Evolutionary conservation across 1,284 basidiomycete genomes (phyloP), one percentile per base, ranked within the genome.

Genomic region (Ustilago loliicola): DNA sequence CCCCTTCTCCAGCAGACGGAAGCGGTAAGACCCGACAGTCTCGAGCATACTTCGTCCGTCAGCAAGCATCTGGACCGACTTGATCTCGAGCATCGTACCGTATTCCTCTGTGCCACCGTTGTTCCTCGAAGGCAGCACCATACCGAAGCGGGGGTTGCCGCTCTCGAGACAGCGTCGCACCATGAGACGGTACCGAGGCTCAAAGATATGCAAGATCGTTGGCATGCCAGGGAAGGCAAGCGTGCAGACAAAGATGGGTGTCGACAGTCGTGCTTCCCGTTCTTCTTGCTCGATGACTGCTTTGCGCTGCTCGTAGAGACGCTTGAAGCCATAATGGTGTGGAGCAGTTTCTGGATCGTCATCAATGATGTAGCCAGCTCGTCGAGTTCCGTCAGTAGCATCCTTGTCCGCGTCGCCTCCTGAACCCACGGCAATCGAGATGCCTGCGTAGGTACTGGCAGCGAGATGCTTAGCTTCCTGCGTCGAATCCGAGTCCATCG

Each of bases 11-110:
- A 96, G 87, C 72, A 97, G 89, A 56, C 93, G 90, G 87, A 98
- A 98, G 13, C 96, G 91, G 85, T 91, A 91, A 7, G 91, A 90
- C 1, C 95, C 95, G 86, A 91, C 90, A 0, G 94, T 93, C 87
- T 96, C 93, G 38, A 97, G 92, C 88, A 96, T 91, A 84, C 93
- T 94, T 48, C 95, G 89, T 8, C 96, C 95, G 86, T 98, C 96
- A 2, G 91, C 89, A 23, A 95, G 89, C 91, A 94, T 94, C 85
- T 94, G 92, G 11, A 96, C 93, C 79, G 90, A 91, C 78, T 90
- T 90, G 69, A 98, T 96, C 86, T 94, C 91, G 57, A 97, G 89
- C 92, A 98, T 96, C 30, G 95, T 98, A 2, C 95, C 95, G 87
- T 93, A 98, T 67, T 93, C 91, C 66, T 88, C 86, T 67, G 87